phyloP scores from a whole-genome alignment of 345 rosid genomes.

The Aquilaria malaccensis region DNA sequence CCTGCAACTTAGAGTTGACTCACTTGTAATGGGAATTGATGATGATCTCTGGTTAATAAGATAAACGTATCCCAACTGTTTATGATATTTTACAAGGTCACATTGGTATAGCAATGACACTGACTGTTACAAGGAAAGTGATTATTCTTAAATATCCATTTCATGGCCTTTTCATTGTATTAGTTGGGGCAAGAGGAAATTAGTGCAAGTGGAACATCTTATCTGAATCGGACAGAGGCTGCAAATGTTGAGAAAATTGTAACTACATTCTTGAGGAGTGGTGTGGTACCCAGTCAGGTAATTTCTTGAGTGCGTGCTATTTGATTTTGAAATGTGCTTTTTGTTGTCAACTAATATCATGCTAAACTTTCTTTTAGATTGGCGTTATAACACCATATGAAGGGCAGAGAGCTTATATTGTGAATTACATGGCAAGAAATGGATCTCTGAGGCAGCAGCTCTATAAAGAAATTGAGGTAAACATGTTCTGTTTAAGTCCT shows the following conservation, averaged over 20 bases:
- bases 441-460: constrained; percentile 97
- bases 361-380: constrained; percentile 41
- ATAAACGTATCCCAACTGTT: too few species aligned
- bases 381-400: constrained; percentile 99
- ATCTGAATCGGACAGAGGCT: constrained; percentile 97
- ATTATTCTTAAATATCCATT: neutral
- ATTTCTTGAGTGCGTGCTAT: constrained; percentile 5
- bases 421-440: constrained; percentile 96
- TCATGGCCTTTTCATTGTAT: constrained; percentile 14
- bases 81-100: too few species aligned
- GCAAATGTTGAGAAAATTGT: constrained; percentile 99
- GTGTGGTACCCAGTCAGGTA: constrained; percentile 97
- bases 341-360: constrained; percentile 2
- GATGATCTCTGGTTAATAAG: too few species aligned
- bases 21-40: too few species aligned
- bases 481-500: constrained; percentile 6
- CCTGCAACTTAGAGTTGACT: too few species aligned
- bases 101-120: too few species aligned
- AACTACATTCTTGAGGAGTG: constrained; percentile 94
- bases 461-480: constrained; percentile 98
- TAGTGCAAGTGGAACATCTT: constrained; percentile 98
- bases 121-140: too few species aligned
- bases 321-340: neutral
- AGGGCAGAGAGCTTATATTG: constrained; percentile 98
- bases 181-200: constrained; percentile 99